These are phyloP conservation scores for Akanthomyces uredinophilus DNA, from an alignment of 2,329 filamentous ascomycete species.

Conservation along the genomic window DNA sequence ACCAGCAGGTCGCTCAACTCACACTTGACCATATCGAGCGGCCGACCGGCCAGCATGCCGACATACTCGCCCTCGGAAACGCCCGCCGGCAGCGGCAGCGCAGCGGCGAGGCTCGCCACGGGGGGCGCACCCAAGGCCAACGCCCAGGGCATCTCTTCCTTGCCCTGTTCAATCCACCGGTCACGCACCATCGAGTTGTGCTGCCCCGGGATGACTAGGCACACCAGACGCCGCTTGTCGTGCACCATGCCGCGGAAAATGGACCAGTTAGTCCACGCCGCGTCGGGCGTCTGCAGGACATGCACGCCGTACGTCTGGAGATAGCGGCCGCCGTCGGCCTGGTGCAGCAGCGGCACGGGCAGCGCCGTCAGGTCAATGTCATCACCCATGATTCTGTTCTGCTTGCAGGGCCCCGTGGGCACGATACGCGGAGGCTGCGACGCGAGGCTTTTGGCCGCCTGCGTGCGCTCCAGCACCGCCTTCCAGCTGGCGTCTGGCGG, in stretches of 20 bases:
- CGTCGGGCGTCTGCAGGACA: conserved; percentile 39
- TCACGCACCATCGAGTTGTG: conserved; percentile 42
- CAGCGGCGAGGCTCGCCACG: conserved; percentile 41
- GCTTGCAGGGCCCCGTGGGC: conserved; percentile 37
- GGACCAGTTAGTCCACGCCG: conserved; percentile 43
- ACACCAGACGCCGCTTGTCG: conserved; percentile 35
- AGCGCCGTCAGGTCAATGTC: conserved; percentile 40
- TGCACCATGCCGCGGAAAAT: conserved; percentile 42
- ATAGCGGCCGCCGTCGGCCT: conserved; percentile 44
- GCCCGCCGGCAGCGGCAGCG: conserved; percentile 45
- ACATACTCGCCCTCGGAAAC: conserved; percentile 44
- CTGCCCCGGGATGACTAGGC: conserved; percentile 39
- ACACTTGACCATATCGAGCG: conserved; percentile 46
- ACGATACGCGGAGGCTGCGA: conserved; percentile 33
- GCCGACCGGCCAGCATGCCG: conserved; percentile 38
- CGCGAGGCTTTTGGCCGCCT: conserved; percentile 25
- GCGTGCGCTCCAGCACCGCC: conserved; percentile 36
- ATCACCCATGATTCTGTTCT: conserved; percentile 31
- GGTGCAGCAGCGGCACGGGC: conserved; percentile 38
- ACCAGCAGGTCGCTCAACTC: conserved; percentile 45
- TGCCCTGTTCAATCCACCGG: conserved; percentile 41
- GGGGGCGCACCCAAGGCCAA: conserved; percentile 45
- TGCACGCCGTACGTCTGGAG: conserved; percentile 47
- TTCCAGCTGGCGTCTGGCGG: conserved; percentile 32
- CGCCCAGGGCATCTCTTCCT: conserved; percentile 42